Base-by-base conservation (phyloP, 2,329 filamentous ascomycete genomes). In the Endocalyx cinctus region DNA sequence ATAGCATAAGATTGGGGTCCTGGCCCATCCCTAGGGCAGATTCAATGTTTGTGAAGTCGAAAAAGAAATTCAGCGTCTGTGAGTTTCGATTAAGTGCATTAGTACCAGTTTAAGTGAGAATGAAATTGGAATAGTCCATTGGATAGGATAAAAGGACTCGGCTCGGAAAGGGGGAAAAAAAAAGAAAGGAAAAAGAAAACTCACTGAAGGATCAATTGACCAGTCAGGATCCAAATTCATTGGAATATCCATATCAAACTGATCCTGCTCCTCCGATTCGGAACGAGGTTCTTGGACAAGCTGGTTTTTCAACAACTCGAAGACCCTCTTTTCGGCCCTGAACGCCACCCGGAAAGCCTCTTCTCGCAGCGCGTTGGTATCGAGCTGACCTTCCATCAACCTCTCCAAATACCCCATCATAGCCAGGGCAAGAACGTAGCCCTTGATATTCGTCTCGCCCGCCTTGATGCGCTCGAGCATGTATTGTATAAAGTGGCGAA, bases 371-470 rank as follows among this genome's bases (percentile, higher is more conserved):
- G n/a, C n/a, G n/a, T n/a, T n/a, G n/a, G n/a, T n/a, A n/a, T n/a
- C n/a, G n/a, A n/a, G n/a, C n/a, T n/a, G 10, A 0, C 67, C 63
- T 4, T 45, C 48, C 37, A 59, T 50, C 2, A 72, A 48, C 0
- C 55, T 64, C 4, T 68, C 55, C 0, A 76, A 54, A 27, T 74
- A 62, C 0, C 62, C 58, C 5, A 44, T 43, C 1, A 71, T 43
- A 10, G 66, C 44, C 7, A 47, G 48, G 2, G 55, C 39, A 10
- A 76, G 58, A 13, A 78, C 30, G 25, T 67, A 67, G 0, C 69
- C 68, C 41, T 77, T 78, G 14, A 70, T 53, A 34, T 77, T 78
- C 0, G 71, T 76, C 50, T 77, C 71, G 2, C 71, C 74, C 0
- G 58, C 59, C 28, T 60, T 43, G n/a, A 77, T 56, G 7, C 53